Percentiles rank a stretch among this genome's conserved stretches.
Evolutionary conservation across 371 early-diverging fungal genomes (phyloP).

Genomic region (Cokeromyces recurvatus): DNA sequence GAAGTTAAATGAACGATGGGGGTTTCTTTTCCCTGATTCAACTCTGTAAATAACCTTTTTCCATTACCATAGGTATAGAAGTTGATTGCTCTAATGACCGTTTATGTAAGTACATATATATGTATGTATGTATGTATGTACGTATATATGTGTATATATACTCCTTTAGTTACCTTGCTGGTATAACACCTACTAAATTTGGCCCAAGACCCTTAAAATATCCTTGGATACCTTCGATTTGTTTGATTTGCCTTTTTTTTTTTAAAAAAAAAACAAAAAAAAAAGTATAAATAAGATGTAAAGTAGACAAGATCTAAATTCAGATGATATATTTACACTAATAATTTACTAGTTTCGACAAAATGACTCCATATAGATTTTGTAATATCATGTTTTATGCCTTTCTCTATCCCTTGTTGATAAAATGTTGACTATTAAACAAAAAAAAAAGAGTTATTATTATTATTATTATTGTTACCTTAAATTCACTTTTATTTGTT

Average conservation of each 20-base stretch:
- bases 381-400: not conserved
- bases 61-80: conserved; percentile 89
- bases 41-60: conserved; percentile 71
- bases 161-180: too few species aligned
- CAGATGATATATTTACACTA: conserved; percentile 38
- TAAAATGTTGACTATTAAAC: conserved; percentile 22
- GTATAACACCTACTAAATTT: conserved; percentile 90
- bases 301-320: too few species aligned
- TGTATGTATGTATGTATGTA: too few species aligned
- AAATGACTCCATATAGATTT: conserved; percentile 42
- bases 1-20: conserved; percentile 76
- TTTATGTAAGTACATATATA: not conserved
- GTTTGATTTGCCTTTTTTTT: conserved; percentile 57
- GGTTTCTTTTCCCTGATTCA: conserved; percentile 76
- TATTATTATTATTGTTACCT: too few species aligned
- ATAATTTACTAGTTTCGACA: conserved; percentile 43
- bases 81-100: conserved; percentile 67
- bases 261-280: too few species aligned
- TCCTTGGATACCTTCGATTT: conserved; percentile 80
- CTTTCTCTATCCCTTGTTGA: conserved; percentile 17
- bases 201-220: conserved; percentile 94
- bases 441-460: too few species aligned
- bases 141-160: too few species aligned
- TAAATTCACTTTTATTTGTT: not conserved
- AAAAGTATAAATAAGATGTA: too few species aligned